These are phyloP conservation scores for Mucor irregularis DNA, from an alignment of 371 early-diverging fungal genomes.

Conservation along the genomic window DNA sequence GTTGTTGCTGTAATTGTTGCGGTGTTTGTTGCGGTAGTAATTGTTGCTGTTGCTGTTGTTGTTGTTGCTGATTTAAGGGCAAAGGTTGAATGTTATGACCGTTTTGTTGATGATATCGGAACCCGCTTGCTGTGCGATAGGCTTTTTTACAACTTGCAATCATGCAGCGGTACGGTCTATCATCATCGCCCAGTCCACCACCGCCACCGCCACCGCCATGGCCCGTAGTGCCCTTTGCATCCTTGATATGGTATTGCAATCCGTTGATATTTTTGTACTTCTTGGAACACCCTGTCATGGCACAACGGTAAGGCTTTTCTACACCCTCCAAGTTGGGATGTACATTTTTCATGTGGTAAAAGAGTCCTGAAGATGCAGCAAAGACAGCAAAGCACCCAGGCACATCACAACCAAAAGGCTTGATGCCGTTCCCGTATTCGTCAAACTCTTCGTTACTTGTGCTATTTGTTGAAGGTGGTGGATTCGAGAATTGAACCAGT, in stretches of 20 bases:
- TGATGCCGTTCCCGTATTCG: slow-evolving; percentile 20
- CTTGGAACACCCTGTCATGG: slow-evolving; percentile 75
- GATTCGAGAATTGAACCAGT: slow-evolving; percentile 19
- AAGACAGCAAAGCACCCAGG: slow-evolving; percentile 63
- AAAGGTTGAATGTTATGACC: slow-evolving; percentile 24
- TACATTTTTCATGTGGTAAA: slow-evolving; percentile 66
- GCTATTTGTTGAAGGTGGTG: neutral
- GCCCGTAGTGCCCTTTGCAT: slow-evolving; percentile 58
- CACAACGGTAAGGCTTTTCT: slow-evolving; percentile 78
- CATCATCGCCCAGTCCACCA: slow-evolving; percentile 9
- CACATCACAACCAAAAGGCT: slow-evolving; percentile 75
- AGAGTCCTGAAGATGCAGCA: slow-evolving; percentile 59
- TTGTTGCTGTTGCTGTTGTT: neutral
- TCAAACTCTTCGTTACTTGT: slow-evolving; percentile 9
- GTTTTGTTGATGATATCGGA: slow-evolving; percentile 43
- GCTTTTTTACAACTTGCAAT: slow-evolving; percentile 44
- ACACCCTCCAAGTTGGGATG: slow-evolving; percentile 54
- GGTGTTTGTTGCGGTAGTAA: neutral
- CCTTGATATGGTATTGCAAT: slow-evolving; percentile 84
- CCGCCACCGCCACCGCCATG: slow-evolving; percentile 11
- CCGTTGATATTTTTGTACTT: slow-evolving; percentile 95
- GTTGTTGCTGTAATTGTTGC: neutral
- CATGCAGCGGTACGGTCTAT: slow-evolving; percentile 28
- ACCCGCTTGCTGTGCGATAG: slow-evolving; percentile 43
- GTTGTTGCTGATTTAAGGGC: neutral